phyloP scores from a whole-genome alignment of 805 yeast species.

The Saccharomyces paradoxus region DNA sequence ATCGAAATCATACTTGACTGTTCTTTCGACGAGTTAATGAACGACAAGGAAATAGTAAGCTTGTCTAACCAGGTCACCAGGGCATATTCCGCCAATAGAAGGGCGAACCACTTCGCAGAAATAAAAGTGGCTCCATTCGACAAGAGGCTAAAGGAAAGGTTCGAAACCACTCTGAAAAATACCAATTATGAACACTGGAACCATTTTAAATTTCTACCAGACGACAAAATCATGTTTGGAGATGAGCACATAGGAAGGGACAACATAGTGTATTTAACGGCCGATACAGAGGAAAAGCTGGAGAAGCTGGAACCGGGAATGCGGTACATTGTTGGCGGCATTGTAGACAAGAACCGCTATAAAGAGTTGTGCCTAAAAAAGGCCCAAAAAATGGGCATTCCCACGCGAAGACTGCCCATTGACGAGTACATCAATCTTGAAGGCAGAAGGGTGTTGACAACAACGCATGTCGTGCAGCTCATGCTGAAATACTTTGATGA shows the following conservation, averaged over 20 bases:
- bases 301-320: slow-evolving; percentile 55
- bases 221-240: slow-evolving; percentile 30
- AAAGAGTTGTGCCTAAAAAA: slow-evolving; percentile 72
- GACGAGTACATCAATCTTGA: slow-evolving; percentile 73
- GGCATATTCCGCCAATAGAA: slow-evolving; percentile 69
- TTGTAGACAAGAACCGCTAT: slow-evolving; percentile 90
- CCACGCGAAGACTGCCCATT: slow-evolving; percentile 76
- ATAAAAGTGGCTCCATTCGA: slow-evolving; percentile 58
- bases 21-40: slow-evolving; percentile 85
- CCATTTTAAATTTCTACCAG: slow-evolving; percentile 43
- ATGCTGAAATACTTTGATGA: slow-evolving; percentile 72
- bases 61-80: slow-evolving; percentile 74
- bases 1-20: slow-evolving; percentile 72
- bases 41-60: slow-evolving; percentile 58
- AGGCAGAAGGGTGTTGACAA: slow-evolving; percentile 84
- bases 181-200: slow-evolving; percentile 62
- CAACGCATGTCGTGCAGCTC: slow-evolving; percentile 90
- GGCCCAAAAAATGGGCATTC: slow-evolving; percentile 63
- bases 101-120: slow-evolving; percentile 48
- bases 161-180: slow-evolving; percentile 48
- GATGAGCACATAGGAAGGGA: slow-evolving; percentile 31
- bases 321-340: slow-evolving; percentile 89
- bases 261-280: slow-evolving; percentile 63
- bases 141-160: slow-evolving; percentile 56
- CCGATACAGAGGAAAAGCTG: slow-evolving; percentile 73